Conservation (phyloP, 768 basidiomycete species). For the Clathrus columnatus region DNA sequence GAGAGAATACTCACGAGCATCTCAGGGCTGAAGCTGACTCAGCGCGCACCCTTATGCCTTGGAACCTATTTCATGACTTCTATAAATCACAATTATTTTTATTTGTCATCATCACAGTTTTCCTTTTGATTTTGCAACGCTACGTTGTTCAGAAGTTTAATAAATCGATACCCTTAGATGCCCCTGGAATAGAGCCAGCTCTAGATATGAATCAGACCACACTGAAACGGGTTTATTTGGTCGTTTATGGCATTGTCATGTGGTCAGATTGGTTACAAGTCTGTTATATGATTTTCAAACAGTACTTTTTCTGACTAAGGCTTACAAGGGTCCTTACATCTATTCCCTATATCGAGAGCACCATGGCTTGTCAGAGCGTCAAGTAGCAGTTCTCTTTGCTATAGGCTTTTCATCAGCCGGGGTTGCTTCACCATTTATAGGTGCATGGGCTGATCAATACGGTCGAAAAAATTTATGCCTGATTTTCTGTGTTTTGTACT, state of each 20-base stretch:
- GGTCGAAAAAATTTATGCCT: conserved; percentile 62
- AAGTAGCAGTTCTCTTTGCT: conserved; percentile 68
- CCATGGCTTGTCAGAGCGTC: conserved; percentile 50
- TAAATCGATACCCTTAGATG: neutral
- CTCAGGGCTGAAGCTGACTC: too few species aligned
- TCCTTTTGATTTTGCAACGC: conserved; percentile 29
- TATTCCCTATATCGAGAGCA: conserved; percentile 69
- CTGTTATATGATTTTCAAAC: neutral
- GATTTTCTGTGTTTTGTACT: conserved; percentile 63
- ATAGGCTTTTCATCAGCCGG: conserved; percentile 68
- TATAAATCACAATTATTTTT: conserved; percentile 34
- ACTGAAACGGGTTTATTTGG: conserved; percentile 44
- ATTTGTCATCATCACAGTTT: conserved; percentile 26
- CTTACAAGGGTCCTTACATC: conserved; percentile 74
- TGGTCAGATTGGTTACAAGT: conserved; percentile 26
- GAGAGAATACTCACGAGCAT: too few species aligned
- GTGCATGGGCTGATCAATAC: conserved; percentile 75
- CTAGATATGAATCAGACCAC: conserved; percentile 10
- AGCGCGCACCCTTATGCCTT: too few species aligned
- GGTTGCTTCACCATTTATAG: conserved; percentile 58
- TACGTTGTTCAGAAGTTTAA: conserved; percentile 19
- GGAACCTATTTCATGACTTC: too few species aligned
- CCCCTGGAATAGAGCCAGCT: conserved; percentile 6
- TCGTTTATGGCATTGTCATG: conserved; percentile 69
- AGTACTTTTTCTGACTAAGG: conserved; percentile 30